phyloP scores from a whole-genome alignment of 169 alveolate genomes.

The Ichthyophthirius multifiliis region DNA sequence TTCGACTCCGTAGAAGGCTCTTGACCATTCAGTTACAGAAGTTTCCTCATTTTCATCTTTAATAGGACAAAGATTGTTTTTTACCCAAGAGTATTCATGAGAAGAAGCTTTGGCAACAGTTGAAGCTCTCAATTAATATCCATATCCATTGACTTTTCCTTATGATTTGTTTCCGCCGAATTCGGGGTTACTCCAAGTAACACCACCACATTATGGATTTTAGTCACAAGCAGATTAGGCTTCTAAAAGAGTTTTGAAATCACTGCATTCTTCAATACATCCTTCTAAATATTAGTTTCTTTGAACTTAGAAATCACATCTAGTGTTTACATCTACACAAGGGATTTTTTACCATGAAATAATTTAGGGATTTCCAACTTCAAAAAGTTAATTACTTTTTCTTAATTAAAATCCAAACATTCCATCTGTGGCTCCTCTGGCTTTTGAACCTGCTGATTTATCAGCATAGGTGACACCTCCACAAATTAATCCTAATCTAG shows the following conservation, averaged over 20 bases:
- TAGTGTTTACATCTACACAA: too few relatives aligned
- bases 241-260: neutral
- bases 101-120: neutral
- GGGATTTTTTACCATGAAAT: too few relatives aligned
- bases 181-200: neutral
- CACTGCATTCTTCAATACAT: neutral
- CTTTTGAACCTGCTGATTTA: too few relatives aligned
- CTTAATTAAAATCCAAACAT: too few relatives aligned
- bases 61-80: neutral
- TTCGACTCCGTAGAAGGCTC: too few relatives aligned
- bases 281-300: neutral
- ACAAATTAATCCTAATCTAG: too few relatives aligned
- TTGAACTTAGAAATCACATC: too few relatives aligned
- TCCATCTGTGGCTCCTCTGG: too few relatives aligned
- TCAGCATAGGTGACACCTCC: too few relatives aligned
- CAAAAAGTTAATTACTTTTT: too few relatives aligned
- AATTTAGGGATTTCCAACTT: too few relatives aligned
- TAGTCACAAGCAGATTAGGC: neutral
- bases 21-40: neutral
- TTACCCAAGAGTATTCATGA: neutral
- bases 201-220: neutral
- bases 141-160: neutral
- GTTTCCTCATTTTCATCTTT: neutral
- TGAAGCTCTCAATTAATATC: neutral
- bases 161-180: neutral